Evolutionary conservation across 176 grass and related monocot species (phyloP).

Genomic region (Aechmea fasciata): DNA sequence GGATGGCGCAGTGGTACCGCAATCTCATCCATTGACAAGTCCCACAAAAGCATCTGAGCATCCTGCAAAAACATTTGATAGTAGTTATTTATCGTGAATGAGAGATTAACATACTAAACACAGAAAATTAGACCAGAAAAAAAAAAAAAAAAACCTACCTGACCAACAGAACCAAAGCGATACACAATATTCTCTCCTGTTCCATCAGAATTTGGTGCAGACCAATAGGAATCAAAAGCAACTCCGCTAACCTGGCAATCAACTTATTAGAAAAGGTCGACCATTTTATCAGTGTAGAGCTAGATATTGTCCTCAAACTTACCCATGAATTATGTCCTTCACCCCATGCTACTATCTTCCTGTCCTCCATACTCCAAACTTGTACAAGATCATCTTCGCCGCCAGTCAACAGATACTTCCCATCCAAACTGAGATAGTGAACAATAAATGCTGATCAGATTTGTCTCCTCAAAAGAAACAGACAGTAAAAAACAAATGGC

Average conservation of each 20-base stretch:
- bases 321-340: conserved; percentile 99
- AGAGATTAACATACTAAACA: conserved; percentile 12
- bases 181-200: conserved; percentile 72
- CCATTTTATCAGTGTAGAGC: background rate
- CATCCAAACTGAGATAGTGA: conserved; percentile 45
- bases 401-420: conserved; percentile 83
- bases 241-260: conserved; percentile 75
- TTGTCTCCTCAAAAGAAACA: too few species aligned
- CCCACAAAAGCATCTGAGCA: conserved; percentile 84
- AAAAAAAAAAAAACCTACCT: conserved; percentile 40
- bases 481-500: too few species aligned
- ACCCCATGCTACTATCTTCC: conserved; percentile 90
- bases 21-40: conserved; percentile 78
- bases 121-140: background rate
- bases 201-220: conserved; percentile 66
- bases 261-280: conserved; percentile 15
- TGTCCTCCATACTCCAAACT: conserved; percentile 93
- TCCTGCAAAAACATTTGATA: conserved; percentile 43
- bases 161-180: conserved; percentile 88
- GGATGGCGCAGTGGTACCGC: conserved; percentile 53
- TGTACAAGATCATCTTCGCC: conserved; percentile 97
- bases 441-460: background rate
- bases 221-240: conserved; percentile 93
- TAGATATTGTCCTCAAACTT: conserved; percentile 11
- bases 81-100: conserved; percentile 2